Conservation (phyloP, 106 monocot species). For the Dendrobium catenatum region DNA sequence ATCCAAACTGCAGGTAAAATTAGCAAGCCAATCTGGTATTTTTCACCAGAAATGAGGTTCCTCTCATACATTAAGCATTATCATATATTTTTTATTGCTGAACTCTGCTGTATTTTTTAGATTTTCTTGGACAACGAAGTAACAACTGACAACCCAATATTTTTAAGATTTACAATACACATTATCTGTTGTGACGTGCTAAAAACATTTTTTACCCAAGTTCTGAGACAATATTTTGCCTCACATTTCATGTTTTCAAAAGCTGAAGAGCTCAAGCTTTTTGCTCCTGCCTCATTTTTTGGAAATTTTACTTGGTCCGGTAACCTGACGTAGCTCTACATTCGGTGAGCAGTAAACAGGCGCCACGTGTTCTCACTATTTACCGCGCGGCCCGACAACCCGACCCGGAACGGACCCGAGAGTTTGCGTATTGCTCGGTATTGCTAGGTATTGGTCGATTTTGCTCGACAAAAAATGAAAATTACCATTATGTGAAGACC, state of each 20-base stretch:
- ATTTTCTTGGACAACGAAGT: not conserved
- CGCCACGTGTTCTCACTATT: too few species aligned
- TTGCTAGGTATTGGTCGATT: too few species aligned
- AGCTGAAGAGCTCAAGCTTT: not conserved
- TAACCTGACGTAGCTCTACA: too few species aligned
- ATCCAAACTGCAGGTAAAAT: constrained; percentile 75
- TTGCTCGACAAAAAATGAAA: too few species aligned
- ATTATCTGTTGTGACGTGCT: not conserved
- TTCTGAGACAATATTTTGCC: not conserved
- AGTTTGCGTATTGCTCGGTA: too few species aligned
- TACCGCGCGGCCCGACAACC: too few species aligned
- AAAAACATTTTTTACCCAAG: not conserved
- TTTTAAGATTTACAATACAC: not conserved
- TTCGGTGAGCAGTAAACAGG: too few species aligned
- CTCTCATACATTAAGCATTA: not conserved
- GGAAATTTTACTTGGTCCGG: not conserved
- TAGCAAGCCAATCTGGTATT: not conserved
- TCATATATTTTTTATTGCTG: not conserved
- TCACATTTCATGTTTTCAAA: not conserved
- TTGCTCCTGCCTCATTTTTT: not conserved
- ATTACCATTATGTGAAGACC: too few species aligned
- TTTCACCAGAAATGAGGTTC: not conserved
- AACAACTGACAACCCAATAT: not conserved
- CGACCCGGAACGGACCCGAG: too few species aligned
- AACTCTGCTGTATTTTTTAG: not conserved